A percentile compares a stretch with the other conserved stretches of the same genome.
phyloP scores from a whole-genome alignment of 805 yeast genomes.

The Ogataea glucozyma region DNA sequence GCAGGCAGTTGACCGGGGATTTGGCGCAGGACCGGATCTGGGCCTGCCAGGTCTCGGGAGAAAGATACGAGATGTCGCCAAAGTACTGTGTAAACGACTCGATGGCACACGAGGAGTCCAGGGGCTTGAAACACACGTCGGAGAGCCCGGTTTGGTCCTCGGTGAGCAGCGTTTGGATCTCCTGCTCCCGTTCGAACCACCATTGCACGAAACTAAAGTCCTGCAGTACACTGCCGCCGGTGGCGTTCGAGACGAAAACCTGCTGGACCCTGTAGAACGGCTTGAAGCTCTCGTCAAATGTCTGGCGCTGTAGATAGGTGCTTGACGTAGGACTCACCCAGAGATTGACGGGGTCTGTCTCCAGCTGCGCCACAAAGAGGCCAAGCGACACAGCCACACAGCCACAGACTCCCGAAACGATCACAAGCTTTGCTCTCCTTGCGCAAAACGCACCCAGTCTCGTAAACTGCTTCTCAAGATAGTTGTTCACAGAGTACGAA shows the following conservation, averaged over 20 bases:
- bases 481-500: constrained; percentile 50
- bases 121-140: constrained; percentile 82
- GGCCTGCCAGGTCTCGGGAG: constrained; percentile 55
- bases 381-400: constrained; percentile 55
- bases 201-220: constrained; percentile 71
- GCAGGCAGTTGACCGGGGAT: constrained; percentile 87
- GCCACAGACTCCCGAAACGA: constrained; percentile 48
- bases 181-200: constrained; percentile 84
- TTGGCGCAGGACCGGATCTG: constrained; percentile 61
- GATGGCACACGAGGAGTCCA: constrained; percentile 75
- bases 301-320: constrained; percentile 64
- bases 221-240: constrained; percentile 62
- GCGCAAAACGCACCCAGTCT: too few species aligned
- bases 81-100: constrained; percentile 91
- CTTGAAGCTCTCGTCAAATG: constrained; percentile 80
- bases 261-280: constrained; percentile 92
- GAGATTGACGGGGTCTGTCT: constrained; percentile 74
- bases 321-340: constrained; percentile 87
- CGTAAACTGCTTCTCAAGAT: constrained; percentile 49
- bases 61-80: constrained; percentile 55
- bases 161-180: constrained; percentile 41
- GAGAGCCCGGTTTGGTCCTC: constrained; percentile 11
- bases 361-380: constrained; percentile 54
- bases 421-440: constrained; percentile 54
- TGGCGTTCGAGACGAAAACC: constrained; percentile 66